Evolutionary conservation across 164 flowering plant species (phyloP).

Genomic region (Aristolochia californica): DNA sequence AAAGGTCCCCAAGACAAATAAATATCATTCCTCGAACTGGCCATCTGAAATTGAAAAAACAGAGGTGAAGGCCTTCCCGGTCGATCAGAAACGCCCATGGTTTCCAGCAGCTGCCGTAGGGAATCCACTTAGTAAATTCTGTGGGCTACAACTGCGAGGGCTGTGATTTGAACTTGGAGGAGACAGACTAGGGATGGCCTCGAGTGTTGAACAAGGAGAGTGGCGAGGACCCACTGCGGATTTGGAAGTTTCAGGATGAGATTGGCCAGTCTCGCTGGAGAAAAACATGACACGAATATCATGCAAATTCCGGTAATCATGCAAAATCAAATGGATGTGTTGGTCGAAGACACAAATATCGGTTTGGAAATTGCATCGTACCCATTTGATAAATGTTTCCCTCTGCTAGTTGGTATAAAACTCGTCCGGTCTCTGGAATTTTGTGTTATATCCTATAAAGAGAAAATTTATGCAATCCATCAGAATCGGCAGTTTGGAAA

Average conservation of each 20-base stretch:
- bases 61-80: too few species aligned
- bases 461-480: not conserved
- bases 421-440: slow-evolving; percentile 14
- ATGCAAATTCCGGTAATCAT: slow-evolving; percentile 17
- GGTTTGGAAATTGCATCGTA: slow-evolving; percentile 1
- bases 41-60: too few species aligned
- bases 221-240: slow-evolving; percentile 20
- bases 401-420: slow-evolving; percentile 5
- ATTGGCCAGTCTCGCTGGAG: slow-evolving; percentile 36
- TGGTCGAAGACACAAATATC: not conserved
- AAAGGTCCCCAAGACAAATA: too few species aligned
- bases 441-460: slow-evolving; percentile 14
- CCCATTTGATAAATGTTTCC: slow-evolving; percentile 8
- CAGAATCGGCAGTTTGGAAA: not conserved
- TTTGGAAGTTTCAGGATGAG: slow-evolving; percentile 28
- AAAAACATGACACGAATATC: slow-evolving; percentile 22
- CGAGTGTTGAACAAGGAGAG: slow-evolving; percentile 42
- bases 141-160: slow-evolving; percentile 9
- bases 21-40: too few species aligned
- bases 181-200: slow-evolving; percentile 28
- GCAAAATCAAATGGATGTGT: slow-evolving; percentile 2
- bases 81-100: too few species aligned
- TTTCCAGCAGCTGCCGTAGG: too few species aligned
- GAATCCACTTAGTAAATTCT: slow-evolving; percentile 1
- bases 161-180: slow-evolving; percentile 18